These are phyloP conservation scores for Trichoderma sp. DNA, from an alignment of 2,329 filamentous ascomycete genomes.

Conservation along the genomic window DNA sequence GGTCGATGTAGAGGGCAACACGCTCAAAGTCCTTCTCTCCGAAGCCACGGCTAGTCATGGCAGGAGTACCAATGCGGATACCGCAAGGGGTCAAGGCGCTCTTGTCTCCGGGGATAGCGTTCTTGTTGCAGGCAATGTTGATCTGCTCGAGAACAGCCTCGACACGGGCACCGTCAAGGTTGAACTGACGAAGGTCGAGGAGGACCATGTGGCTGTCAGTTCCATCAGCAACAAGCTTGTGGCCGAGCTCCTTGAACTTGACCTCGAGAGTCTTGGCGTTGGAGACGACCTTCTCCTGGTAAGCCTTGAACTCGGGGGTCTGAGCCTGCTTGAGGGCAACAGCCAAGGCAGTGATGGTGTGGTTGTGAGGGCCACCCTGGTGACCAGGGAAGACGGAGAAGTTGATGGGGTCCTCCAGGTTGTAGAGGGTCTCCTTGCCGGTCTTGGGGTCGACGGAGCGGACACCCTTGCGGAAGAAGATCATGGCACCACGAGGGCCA, in stretches of 20 bases:
- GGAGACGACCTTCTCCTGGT: constrained; percentile 87
- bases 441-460: constrained; percentile 86
- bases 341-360: constrained; percentile 95
- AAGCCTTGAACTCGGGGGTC: constrained; percentile 84
- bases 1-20: constrained; percentile 85
- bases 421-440: constrained; percentile 85
- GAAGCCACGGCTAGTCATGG: constrained; percentile 96
- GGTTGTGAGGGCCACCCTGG: constrained; percentile 98
- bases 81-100: constrained; percentile 91
- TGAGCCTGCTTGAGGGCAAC: constrained; percentile 95
- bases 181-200: constrained; percentile 82
- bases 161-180: constrained; percentile 88
- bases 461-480: constrained; percentile 98
- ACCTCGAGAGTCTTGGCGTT: constrained; percentile 91
- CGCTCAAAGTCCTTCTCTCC: constrained; percentile 87
- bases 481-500: constrained; percentile 97
- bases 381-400: constrained; percentile 98
- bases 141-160: constrained; percentile 96
- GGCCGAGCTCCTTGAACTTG: constrained; percentile 79
- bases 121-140: constrained; percentile 99
- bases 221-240: constrained; percentile 92
- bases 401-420: constrained; percentile 95
- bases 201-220: constrained; percentile 98
- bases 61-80: constrained; percentile 93
- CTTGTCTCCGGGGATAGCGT: constrained; percentile 96